These are phyloP conservation scores for Comarum palustre DNA, from an alignment of 306 rosid species.

Conservation along the genomic window DNA sequence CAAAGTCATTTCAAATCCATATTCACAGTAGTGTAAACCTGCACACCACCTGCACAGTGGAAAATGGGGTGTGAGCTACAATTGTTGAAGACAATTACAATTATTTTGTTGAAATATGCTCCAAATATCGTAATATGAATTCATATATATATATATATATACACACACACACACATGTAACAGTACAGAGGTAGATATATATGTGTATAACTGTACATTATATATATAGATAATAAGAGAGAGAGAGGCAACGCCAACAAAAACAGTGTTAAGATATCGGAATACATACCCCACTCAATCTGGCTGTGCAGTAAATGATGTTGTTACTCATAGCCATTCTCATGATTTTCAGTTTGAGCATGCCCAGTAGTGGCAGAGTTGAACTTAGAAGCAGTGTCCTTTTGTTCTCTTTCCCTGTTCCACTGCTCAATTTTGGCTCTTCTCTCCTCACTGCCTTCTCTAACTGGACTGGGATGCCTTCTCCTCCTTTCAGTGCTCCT, in stretches of 20 bases:
- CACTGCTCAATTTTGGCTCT: constrained; percentile 84
- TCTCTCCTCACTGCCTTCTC: constrained; percentile 82
- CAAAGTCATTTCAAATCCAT: constrained; percentile 44
- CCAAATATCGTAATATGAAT: neutral
- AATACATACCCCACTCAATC: constrained; percentile 33
- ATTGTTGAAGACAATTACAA: constrained; percentile 35
- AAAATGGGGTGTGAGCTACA: constrained; percentile 69
- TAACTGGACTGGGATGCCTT: constrained; percentile 55
- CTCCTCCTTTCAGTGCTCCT: constrained; percentile 49
- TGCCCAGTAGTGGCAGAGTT: constrained; percentile 27
- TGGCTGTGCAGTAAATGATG: constrained; percentile 24
- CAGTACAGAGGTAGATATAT: neutral
- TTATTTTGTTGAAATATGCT: constrained; percentile 21
- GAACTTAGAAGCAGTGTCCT: constrained; percentile 32
- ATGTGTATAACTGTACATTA: neutral
- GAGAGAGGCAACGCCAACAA: constrained; percentile 39
- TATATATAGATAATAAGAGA: neutral
- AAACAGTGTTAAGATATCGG: constrained; percentile 27
- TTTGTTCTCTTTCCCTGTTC: constrained; percentile 69
- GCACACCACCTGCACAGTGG: constrained; percentile 91
- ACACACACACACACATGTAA: neutral
- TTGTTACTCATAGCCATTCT: constrained; percentile 31
- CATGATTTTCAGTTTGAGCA: constrained; percentile 30
- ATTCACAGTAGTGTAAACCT: constrained; percentile 70
- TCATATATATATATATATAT: neutral